These are phyloP conservation scores for Pisolithus marmoratus DNA, from an alignment of 768 basidiomycete genomes.

Conservation along the genomic window DNA sequence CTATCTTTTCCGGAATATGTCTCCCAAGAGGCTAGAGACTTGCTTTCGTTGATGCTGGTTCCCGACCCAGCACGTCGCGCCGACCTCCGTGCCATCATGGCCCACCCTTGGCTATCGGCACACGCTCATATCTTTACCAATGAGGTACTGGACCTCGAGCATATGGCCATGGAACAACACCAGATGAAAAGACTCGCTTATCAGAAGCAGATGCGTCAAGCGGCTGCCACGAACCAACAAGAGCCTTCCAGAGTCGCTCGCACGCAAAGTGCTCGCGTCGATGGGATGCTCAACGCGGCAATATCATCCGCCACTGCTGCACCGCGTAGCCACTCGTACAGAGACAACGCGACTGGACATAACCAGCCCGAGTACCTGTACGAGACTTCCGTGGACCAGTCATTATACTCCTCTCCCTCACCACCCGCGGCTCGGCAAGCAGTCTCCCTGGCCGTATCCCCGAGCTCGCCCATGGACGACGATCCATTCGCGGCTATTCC, in stretches of 20 bases:
- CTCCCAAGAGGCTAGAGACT: constrained; percentile 73
- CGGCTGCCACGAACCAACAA: constrained; percentile 27
- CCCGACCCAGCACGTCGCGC: constrained; percentile 83
- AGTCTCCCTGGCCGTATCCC: constrained; percentile 37
- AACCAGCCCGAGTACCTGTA: constrained; percentile 66
- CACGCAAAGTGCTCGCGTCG: constrained; percentile 53
- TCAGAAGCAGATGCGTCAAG: constrained; percentile 70
- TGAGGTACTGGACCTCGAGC: constrained; percentile 74
- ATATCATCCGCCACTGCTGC: constrained; percentile 30
- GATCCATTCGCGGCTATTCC: constrained; percentile 63
- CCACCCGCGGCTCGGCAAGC: constrained; percentile 35
- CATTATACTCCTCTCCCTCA: constrained; percentile 36
- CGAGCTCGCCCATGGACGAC: constrained; percentile 47
- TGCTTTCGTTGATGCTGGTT: constrained; percentile 89
- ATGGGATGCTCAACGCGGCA: constrained; percentile 32
- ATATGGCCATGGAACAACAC: constrained; percentile 76
- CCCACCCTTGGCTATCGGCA: constrained; percentile 77
- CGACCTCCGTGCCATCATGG: constrained; percentile 74
- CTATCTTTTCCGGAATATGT: constrained; percentile 97
- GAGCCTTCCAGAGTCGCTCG: constrained; percentile 34
- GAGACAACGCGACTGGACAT: constrained; percentile 38
- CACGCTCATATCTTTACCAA: constrained; percentile 49
- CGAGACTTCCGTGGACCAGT: constrained; percentile 63
- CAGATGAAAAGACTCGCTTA: constrained; percentile 77
- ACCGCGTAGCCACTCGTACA: constrained; percentile 39